Evolutionary conservation across 2,329 filamentous ascomycete species (phyloP), one percentile per base, ranked within the genome.

Genomic region (Aspergillus unguis): DNA sequence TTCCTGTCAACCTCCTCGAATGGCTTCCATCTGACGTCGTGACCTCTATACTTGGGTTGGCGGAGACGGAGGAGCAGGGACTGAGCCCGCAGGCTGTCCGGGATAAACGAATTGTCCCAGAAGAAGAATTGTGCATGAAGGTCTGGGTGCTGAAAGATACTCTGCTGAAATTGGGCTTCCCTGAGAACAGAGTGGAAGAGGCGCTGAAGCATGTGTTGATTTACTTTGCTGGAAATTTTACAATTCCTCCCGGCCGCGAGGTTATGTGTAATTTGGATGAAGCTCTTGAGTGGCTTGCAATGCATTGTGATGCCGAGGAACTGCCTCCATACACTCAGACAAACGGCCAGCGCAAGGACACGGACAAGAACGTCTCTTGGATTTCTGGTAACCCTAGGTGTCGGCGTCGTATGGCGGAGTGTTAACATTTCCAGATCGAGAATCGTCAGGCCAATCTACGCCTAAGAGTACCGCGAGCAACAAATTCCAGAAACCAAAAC

Each of bases 261-360:
- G 79, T 80, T 40, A 81, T 91, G 10, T 95, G 90, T 88, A 91
- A 92, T 7, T 75, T 97, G 33, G 87, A 95, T 56, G 92, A 96
- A 71, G 85, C 88, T 27, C 70, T 99, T 23, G 90, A 96, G 62
- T 96, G 91, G 90, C 80, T 97, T 49, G 89, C 90, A n/a, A 77
- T 89, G 58, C 83, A 94, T 66, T 89, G 86, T 62, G 74, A 80
- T 10, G 74, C 79, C 57, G 81, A 85, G 1, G 86, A 92, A 61
- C 77, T 92, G 33, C 87, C 87, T 5, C 79, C 84, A 43, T 95
- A 94, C 67, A 84, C 87, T 23, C 78, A 77, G 52, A 62, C 62
- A 46, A 65, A 59, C 43, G 44, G 60, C 32, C 64, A 65, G 17
- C 62, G 60, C 50, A 69, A 65, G 57, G 63, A 67, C 27, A 53